These are phyloP conservation scores for Stropharia rugosoannulata DNA, from an alignment of 768 basidiomycete species.

Conservation along the genomic window DNA sequence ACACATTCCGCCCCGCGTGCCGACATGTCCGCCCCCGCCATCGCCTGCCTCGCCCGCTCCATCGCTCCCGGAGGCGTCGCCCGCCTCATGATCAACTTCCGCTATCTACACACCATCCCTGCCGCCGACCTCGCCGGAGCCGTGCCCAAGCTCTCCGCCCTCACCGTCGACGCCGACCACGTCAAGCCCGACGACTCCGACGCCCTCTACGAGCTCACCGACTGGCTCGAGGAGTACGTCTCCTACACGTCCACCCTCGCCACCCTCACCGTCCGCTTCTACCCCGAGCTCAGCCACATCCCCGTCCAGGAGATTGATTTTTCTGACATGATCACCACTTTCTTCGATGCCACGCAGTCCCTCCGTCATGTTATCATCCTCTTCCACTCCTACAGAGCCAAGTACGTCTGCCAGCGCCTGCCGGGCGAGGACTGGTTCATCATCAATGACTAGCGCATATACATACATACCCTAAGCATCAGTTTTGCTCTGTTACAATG, in stretches of 20 bases:
- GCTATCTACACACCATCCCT: constrained; percentile 13
- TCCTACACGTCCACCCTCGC: constrained; percentile 13
- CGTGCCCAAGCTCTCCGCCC: constrained; percentile 13
- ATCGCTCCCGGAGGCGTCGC: constrained; percentile 15
- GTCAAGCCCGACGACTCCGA: constrained; percentile 20
- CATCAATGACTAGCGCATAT: constrained; percentile 15
- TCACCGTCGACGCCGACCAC: constrained; percentile 18
- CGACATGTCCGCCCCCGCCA: constrained; percentile 2
- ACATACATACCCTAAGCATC: background rate
- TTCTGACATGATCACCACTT: constrained; percentile 23
- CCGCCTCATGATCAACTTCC: constrained; percentile 18
- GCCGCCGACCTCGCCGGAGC: constrained; percentile 13
- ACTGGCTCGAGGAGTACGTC: constrained; percentile 22
- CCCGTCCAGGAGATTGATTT: constrained; percentile 23
- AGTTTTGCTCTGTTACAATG: background rate
- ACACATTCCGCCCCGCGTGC: constrained; percentile 4
- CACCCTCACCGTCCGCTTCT: constrained; percentile 20
- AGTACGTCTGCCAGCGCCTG: constrained; percentile 22
- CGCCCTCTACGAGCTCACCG: constrained; percentile 19
- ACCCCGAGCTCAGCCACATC: constrained; percentile 15
- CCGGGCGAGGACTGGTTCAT: constrained; percentile 22
- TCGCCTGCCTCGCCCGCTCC: constrained; percentile 18
- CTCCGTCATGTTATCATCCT: constrained; percentile 19
- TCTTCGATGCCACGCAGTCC: constrained; percentile 18
- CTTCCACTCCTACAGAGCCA: constrained; percentile 19